Evolutionary conservation across 2,329 filamentous ascomycete species (phyloP).

Genomic region (Colletotrichum chlorophyti): DNA sequence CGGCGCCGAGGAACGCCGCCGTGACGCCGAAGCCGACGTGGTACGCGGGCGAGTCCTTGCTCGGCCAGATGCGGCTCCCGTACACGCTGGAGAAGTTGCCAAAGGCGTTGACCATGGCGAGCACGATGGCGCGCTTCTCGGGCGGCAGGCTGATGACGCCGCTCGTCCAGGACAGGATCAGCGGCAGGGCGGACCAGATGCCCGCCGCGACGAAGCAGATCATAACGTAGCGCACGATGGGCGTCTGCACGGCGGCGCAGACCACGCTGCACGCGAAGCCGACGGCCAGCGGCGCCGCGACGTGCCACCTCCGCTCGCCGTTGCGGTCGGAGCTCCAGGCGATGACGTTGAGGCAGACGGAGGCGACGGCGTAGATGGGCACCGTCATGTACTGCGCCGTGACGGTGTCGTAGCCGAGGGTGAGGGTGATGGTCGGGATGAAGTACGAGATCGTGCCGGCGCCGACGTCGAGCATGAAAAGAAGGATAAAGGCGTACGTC

Average conservation of each 20-base stretch:
- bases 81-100: conserved; percentile 41
- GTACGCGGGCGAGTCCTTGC: conserved; percentile 34
- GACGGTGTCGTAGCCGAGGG: conserved; percentile 51
- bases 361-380: conserved; percentile 37
- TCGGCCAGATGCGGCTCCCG: conserved; percentile 39
- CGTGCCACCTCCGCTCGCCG: conserved; percentile 33
- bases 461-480: conserved; percentile 55
- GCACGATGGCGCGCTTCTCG: conserved; percentile 40
- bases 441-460: conserved; percentile 60
- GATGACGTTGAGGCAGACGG: conserved; percentile 31
- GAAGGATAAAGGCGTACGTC: conserved; percentile 54
- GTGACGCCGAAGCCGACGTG: conserved; percentile 38
- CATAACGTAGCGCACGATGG: conserved; percentile 38
- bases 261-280: conserved; percentile 31
- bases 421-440: conserved; percentile 57
- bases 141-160: conserved; percentile 35
- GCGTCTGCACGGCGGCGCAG: conserved; percentile 31
- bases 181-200: conserved; percentile 35
- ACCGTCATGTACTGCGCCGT: conserved; percentile 56
- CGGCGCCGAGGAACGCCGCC: conserved; percentile 35
- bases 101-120: conserved; percentile 39
- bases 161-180: conserved; percentile 38
- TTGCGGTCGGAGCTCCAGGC: conserved; percentile 33
- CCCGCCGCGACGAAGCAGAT: conserved; percentile 36
- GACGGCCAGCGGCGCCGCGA: conserved; percentile 28